Percentiles rank a stretch among this genome's conserved stretches.
Evolutionary conservation across 176 grass and related monocot genomes (phyloP).

Genomic region (Carex scoparia): DNA sequence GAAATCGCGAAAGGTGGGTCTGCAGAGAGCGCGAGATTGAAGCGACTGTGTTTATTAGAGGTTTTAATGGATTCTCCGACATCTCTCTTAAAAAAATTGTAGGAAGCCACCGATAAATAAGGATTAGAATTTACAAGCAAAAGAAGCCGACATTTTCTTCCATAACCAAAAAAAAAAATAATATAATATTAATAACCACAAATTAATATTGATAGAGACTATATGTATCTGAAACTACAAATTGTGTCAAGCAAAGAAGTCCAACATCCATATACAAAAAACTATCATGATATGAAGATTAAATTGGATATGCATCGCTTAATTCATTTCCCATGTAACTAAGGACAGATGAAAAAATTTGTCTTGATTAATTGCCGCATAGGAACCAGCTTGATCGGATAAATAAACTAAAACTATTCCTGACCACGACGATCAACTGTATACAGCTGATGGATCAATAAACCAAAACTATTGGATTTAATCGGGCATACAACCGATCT

Average conservation of each 20-base stretch:
- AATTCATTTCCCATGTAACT: neutral
- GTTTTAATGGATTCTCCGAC: conserved; percentile 25
- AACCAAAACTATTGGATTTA: neutral
- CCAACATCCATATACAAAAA: neutral
- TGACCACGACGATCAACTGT: neutral
- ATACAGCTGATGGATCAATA: neutral
- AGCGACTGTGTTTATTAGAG: conserved; percentile 22
- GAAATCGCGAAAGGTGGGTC: conserved; percentile 31
- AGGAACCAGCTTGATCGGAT: neutral
- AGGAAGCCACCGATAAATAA: neutral
- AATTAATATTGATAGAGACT: neutral
- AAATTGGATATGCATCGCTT: neutral
- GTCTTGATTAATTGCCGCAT: neutral
- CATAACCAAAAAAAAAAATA: neutral
- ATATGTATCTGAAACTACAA: neutral
- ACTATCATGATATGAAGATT: neutral
- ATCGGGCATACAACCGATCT: neutral
- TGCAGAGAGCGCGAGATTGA: conserved; percentile 34
- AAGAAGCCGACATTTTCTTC: too few relatives aligned
- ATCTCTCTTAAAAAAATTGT: neutral
- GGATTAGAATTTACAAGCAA: neutral
- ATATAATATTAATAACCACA: too few relatives aligned
- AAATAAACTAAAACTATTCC: neutral
- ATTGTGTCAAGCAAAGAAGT: neutral
- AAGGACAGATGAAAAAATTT: neutral